Evolutionary conservation across 176 grass and related monocot genomes (phyloP).

Genomic region (Avena insularis): DNA sequence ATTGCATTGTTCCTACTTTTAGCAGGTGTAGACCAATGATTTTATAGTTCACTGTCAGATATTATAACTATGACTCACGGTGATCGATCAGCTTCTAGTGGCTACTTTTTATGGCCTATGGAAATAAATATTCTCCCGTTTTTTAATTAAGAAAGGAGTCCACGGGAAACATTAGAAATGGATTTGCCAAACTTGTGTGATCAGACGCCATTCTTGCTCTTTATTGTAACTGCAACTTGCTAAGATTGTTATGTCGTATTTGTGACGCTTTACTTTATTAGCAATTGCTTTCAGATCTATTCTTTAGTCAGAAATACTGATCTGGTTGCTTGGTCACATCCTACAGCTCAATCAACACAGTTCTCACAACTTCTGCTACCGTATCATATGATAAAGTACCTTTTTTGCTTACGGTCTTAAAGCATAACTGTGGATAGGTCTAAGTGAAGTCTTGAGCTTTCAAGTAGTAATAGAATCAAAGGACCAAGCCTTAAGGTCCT

Average conservation of each 20-base stretch:
- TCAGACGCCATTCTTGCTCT: not conserved
- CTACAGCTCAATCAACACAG: constrained; percentile 11
- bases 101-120: not conserved
- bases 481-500: not conserved
- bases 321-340: constrained; percentile 17
- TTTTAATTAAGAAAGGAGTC: not conserved
- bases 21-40: constrained; percentile 29
- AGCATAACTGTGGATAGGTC: not conserved
- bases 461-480: not conserved
- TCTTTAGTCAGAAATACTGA: not conserved
- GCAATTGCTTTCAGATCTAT: constrained; percentile 15
- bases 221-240: not conserved
- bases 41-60: not conserved
- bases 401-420: not conserved
- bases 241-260: constrained; percentile 2
- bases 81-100: constrained; percentile 7
- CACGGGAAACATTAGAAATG: not conserved
- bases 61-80: not conserved
- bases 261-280: constrained; percentile 8
- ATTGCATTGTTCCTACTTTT: constrained; percentile 13
- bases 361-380: not conserved
- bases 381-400: not conserved
- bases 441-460: not conserved
- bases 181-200: constrained; percentile 3
- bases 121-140: constrained; percentile 11